Percentiles rank a stretch among this genome's conserved stretches.
These are phyloP conservation scores for Serpula lacrymans DNA, from an alignment of 768 basidiomycete genomes.

Conservation along the genomic window DNA sequence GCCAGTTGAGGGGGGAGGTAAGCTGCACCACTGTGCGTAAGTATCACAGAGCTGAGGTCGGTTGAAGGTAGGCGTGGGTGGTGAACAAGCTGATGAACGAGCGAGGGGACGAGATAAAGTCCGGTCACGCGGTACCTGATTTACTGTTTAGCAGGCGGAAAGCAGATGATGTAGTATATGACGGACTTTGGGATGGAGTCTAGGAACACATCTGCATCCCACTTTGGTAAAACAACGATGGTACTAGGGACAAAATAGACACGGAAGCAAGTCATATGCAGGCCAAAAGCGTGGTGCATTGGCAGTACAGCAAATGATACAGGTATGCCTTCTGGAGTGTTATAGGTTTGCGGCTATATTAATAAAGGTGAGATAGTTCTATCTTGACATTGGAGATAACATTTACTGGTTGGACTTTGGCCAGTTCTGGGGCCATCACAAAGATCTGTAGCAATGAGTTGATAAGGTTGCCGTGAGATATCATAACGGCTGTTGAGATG, in stretches of 20 bases:
- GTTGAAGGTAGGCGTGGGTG: constrained; percentile 41
- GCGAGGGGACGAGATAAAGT: constrained; percentile 56
- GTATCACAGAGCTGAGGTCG: constrained; percentile 50
- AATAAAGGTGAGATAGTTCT: constrained; percentile 1
- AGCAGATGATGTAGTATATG: not conserved
- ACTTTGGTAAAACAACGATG: constrained; percentile 52
- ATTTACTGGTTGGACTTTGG: constrained; percentile 40
- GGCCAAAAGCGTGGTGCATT: constrained; percentile 63
- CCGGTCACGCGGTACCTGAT: constrained; percentile 52
- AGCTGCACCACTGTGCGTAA: constrained; percentile 55
- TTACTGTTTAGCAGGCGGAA: not conserved
- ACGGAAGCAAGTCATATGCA: constrained; percentile 52
- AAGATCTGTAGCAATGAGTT: constrained; percentile 39
- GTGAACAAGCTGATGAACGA: constrained; percentile 62
- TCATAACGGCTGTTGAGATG: constrained; percentile 56
- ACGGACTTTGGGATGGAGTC: constrained; percentile 57
- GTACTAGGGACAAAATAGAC: constrained; percentile 44
- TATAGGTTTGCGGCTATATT: constrained; percentile 34
- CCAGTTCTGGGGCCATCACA: constrained; percentile 24
- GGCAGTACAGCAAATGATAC: constrained; percentile 59
- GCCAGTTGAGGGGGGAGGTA: constrained; percentile 59
- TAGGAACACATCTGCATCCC: constrained; percentile 53
- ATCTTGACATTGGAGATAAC: not conserved
- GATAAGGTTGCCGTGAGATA: constrained; percentile 63
- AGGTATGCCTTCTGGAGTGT: constrained; percentile 43